A percentile compares a stretch with the other conserved stretches of the same genome.
These are phyloP conservation scores for Podaxis rugospora DNA, from an alignment of 768 basidiomycete genomes.

Conservation along the genomic window DNA sequence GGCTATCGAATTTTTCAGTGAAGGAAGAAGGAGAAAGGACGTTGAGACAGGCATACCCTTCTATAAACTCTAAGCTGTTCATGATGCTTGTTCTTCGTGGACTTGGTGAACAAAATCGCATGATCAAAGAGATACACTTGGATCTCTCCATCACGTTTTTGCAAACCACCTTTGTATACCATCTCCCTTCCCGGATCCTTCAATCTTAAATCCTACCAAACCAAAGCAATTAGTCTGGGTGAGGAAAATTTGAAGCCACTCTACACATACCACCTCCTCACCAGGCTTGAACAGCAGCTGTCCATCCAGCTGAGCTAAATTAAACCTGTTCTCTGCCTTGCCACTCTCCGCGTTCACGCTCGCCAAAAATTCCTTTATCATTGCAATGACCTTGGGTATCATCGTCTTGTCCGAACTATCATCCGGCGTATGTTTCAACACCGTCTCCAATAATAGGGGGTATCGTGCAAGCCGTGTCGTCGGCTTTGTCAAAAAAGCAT, in stretches of 20 bases:
- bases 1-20: constrained; percentile 48
- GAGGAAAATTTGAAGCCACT: neutral
- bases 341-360: constrained; percentile 94
- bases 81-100: constrained; percentile 77
- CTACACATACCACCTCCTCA: constrained; percentile 74
- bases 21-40: neutral
- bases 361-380: constrained; percentile 77
- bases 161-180: constrained; percentile 85
- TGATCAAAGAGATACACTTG: constrained; percentile 97
- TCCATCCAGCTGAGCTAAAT: constrained; percentile 87
- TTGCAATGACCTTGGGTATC: constrained; percentile 70
- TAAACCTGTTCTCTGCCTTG: constrained; percentile 94
- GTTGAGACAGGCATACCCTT: constrained; percentile 51
- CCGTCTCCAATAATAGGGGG: constrained; percentile 87
- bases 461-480: constrained; percentile 97
- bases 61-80: constrained; percentile 94
- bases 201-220: constrained; percentile 71
- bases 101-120: constrained; percentile 89
- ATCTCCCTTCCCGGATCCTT: constrained; percentile 87
- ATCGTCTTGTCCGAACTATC: constrained; percentile 81
- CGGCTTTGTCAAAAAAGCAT: constrained; percentile 97
- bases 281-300: constrained; percentile 88
- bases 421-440: constrained; percentile 87
- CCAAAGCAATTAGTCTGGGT: neutral
- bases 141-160: constrained; percentile 88